These are phyloP conservation scores for Flaveria robusta DNA, from an alignment of 129 eudicot species.

Conservation along the genomic window DNA sequence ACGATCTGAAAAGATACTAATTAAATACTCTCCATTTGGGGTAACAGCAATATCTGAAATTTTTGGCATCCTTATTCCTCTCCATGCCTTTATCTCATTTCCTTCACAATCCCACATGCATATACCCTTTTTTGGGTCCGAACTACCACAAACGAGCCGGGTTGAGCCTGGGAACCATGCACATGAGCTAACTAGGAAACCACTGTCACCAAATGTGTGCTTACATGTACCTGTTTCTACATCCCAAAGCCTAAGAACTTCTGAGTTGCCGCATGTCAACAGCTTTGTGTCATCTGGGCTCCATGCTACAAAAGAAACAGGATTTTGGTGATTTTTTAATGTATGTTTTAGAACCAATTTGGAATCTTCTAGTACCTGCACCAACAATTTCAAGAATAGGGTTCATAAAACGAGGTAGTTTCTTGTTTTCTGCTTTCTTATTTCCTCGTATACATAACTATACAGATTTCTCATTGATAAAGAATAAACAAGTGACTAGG, in stretches of 20 bases:
- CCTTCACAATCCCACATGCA: slow-evolving; percentile 92
- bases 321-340: slow-evolving; percentile 71
- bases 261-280: slow-evolving; percentile 81
- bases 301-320: slow-evolving; percentile 87
- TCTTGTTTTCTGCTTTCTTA: not conserved
- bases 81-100: slow-evolving; percentile 81
- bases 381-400: slow-evolving; percentile 18
- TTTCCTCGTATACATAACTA: slow-evolving; percentile 6
- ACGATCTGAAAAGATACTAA: slow-evolving; percentile 67
- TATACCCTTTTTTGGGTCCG: slow-evolving; percentile 79
- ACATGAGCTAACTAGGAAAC: slow-evolving; percentile 78
- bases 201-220: slow-evolving; percentile 68
- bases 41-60: slow-evolving; percentile 86
- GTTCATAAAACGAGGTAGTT: slow-evolving; percentile 24
- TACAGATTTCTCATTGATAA: not conserved
- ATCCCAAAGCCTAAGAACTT: slow-evolving; percentile 87
- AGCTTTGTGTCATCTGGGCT: slow-evolving; percentile 93
- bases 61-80: slow-evolving; percentile 85
- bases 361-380: slow-evolving; percentile 71
- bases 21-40: slow-evolving; percentile 71
- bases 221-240: slow-evolving; percentile 80
- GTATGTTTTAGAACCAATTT: slow-evolving; percentile 49
- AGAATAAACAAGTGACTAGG: slow-evolving; percentile 7
- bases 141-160: slow-evolving; percentile 82
- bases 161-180: slow-evolving; percentile 93